These are phyloP conservation scores for Aspergillus tubingensis DNA, from an alignment of 2,329 filamentous ascomycete genomes.

Conservation along the genomic window DNA sequence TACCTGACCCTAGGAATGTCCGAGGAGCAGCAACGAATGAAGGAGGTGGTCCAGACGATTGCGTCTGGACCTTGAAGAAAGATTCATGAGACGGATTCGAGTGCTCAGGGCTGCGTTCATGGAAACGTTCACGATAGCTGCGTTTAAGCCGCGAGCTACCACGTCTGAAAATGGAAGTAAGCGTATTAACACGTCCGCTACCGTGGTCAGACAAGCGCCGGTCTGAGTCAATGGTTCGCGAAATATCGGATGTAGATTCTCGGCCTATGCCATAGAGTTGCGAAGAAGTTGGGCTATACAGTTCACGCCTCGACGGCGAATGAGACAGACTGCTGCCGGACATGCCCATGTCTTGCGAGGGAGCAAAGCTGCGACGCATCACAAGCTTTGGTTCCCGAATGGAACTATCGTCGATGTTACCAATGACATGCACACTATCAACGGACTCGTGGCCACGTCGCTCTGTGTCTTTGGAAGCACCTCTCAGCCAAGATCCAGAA, in stretches of 20 bases:
- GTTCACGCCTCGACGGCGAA: conserved; percentile 49
- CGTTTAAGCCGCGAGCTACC: conserved; percentile 57
- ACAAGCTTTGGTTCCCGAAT: conserved; percentile 31
- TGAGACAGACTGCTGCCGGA: conserved; percentile 38
- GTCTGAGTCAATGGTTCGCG: conserved; percentile 54
- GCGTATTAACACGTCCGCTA: conserved; percentile 50
- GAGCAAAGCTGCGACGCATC: conserved; percentile 34
- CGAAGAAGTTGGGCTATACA: conserved; percentile 55
- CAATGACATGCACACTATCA: conserved; percentile 35
- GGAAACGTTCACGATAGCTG: conserved; percentile 53
- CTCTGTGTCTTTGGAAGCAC: conserved; percentile 33
- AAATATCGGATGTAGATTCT: conserved; percentile 55
- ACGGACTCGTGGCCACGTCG: conserved; percentile 27
- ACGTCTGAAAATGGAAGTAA: conserved; percentile 76
- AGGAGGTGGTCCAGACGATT: conserved; percentile 48
- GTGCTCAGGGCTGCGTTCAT: conserved; percentile 71
- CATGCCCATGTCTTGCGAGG: conserved; percentile 37
- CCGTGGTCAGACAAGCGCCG: conserved; percentile 60
- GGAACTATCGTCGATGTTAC: conserved; percentile 39
- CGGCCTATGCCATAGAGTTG: conserved; percentile 53
- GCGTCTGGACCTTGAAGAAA: conserved; percentile 62
- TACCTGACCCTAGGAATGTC: conserved; percentile 52
- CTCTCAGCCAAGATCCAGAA: conserved; percentile 36
- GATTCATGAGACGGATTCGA: conserved; percentile 90
- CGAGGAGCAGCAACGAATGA: conserved; percentile 38